Conservation (phyloP, 805 yeast genomes). For the Cyberlindnera subsufficiens region DNA sequence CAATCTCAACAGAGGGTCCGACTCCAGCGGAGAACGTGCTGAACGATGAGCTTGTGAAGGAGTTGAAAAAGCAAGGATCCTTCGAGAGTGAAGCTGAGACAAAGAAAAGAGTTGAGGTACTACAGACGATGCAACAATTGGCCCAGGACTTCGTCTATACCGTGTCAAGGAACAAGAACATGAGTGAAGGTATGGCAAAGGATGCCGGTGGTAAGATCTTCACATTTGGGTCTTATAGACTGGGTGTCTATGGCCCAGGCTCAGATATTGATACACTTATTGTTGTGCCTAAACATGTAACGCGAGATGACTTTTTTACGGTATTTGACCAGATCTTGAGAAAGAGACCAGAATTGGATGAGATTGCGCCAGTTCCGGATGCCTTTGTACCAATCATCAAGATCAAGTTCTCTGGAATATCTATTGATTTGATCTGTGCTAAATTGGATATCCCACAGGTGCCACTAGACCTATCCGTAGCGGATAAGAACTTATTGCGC, state of each 20-base stretch:
- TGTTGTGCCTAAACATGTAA: constrained; percentile 95
- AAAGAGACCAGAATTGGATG: constrained; percentile 77
- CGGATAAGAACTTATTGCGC: constrained; percentile 78
- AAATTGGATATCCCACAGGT: constrained; percentile 78
- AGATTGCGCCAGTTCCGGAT: constrained; percentile 90
- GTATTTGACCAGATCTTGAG: constrained; percentile 70
- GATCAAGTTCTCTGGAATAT: constrained; percentile 82
- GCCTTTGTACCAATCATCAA: constrained; percentile 97
- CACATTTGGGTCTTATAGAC: constrained; percentile 88
- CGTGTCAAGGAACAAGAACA: constrained; percentile 76
- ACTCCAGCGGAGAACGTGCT: constrained; percentile 71
- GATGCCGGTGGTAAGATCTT: constrained; percentile 99
- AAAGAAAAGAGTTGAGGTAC: constrained; percentile 68
- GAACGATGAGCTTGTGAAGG: constrained; percentile 73
- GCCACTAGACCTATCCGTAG: constrained; percentile 65
- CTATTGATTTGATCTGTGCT: constrained; percentile 88
- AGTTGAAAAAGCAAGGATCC: constrained; percentile 76
- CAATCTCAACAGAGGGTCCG: constrained; percentile 82
- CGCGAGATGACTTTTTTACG: constrained; percentile 82
- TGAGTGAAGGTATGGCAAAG: constrained; percentile 95
- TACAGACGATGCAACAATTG: constrained; percentile 64
- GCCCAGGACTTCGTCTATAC: constrained; percentile 76
- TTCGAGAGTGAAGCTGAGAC: constrained; percentile 88
- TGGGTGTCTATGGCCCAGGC: constrained; percentile 98
- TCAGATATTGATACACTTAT: constrained; percentile 95